Evolutionary conservation across 345 rosid genomes (phyloP).

Genomic region (Citrus mangshanensis): DNA sequence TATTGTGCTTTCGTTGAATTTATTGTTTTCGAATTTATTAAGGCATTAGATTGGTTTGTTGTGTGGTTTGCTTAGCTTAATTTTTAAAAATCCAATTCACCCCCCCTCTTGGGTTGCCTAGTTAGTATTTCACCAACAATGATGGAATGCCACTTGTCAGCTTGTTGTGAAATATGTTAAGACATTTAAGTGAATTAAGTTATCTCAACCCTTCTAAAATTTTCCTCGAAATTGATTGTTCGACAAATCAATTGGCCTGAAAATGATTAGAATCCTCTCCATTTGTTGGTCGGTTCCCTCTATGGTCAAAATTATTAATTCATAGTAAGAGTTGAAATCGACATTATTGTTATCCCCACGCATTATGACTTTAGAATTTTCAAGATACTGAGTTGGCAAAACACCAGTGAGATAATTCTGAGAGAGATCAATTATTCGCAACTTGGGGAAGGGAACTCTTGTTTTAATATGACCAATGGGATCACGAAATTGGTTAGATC

Average conservation of each 20-base stretch:
- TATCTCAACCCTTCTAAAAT: neutral
- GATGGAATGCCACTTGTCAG: neutral
- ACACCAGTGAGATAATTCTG: neutral
- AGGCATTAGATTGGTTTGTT: too few species aligned
- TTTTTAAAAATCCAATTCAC: too few species aligned
- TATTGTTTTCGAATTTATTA: too few species aligned
- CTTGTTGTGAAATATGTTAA: neutral
- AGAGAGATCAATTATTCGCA: neutral
- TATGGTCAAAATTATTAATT: neutral
- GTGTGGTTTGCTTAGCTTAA: too few species aligned
- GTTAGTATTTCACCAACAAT: neutral
- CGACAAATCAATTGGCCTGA: neutral
- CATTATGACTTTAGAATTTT: neutral
- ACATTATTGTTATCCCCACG: too few species aligned
- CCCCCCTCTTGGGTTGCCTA: too few species aligned
- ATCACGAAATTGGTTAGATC: constrained; percentile 13
- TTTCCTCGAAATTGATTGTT: neutral
- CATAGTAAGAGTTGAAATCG: too few species aligned
- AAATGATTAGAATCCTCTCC: neutral
- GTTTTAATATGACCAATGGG: neutral
- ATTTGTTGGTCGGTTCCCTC: neutral
- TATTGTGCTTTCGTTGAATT: too few species aligned
- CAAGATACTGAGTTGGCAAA: neutral
- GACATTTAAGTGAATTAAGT: neutral
- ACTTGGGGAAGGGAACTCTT: neutral